Evolutionary conservation across 768 basidiomycete species (phyloP).

Genomic region (Boletus barrowsii): DNA sequence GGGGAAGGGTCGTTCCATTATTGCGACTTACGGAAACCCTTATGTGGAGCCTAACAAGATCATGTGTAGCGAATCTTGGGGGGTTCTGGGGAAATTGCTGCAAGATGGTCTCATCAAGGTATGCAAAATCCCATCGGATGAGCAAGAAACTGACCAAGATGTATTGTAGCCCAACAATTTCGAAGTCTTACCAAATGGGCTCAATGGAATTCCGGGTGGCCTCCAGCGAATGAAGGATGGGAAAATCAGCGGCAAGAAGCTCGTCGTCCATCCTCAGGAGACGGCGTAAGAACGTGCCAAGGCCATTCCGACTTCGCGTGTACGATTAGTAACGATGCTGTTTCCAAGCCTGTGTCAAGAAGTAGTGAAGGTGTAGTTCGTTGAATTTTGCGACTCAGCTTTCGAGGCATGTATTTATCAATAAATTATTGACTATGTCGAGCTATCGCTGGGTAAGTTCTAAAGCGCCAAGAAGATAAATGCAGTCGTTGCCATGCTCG

Average conservation of each 20-base stretch:
- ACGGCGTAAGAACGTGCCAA: constrained; percentile 16
- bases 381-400: background rate
- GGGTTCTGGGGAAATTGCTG: constrained; percentile 22
- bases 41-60: constrained; percentile 15
- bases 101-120: constrained; percentile 27
- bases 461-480: background rate
- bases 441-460: background rate
- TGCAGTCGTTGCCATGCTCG: background rate
- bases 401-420: constrained; percentile 6
- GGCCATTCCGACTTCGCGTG: constrained; percentile 2
- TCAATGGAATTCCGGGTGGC: constrained; percentile 36
- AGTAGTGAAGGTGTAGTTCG: background rate
- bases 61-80: constrained; percentile 21
- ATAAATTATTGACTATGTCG: background rate
- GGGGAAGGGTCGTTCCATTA: constrained; percentile 15
- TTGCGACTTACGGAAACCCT: constrained; percentile 27
- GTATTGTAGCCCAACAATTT: constrained; percentile 36
- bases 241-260: constrained; percentile 42
- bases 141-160: background rate
- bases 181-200: constrained; percentile 41
- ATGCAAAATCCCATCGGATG: background rate
- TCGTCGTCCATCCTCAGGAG: constrained; percentile 42
- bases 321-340: constrained; percentile 15
- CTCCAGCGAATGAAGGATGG: constrained; percentile 35
- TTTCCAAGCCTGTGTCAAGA: constrained; percentile 1